Percentiles rank a stretch among this genome's conserved stretches.
These are phyloP conservation scores for Helicostylum pulchrum DNA, from an alignment of 192 early-diverging fungal species.

Conservation along the genomic window DNA sequence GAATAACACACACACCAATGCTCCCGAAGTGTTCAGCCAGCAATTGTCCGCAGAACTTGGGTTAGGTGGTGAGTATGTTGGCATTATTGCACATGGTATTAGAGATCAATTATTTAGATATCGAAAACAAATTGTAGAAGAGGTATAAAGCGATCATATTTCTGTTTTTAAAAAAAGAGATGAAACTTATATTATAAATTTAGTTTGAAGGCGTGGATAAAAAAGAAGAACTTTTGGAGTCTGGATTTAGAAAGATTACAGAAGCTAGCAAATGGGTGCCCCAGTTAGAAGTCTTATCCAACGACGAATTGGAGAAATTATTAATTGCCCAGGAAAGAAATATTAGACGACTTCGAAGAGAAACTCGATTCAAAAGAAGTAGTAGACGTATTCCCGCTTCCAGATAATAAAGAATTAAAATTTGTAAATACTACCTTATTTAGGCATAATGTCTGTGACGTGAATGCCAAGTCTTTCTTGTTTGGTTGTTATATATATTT, in stretches of 20 bases:
- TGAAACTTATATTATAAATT: slow-evolving; percentile 14
- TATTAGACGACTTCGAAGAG: slow-evolving; percentile 36
- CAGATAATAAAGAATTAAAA: too few species aligned
- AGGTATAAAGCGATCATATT: slow-evolving; percentile 18
- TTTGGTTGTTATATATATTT: too few species aligned
- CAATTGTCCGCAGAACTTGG: slow-evolving; percentile 69
- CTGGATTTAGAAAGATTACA: slow-evolving; percentile 20
- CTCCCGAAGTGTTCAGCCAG: slow-evolving; percentile 73
- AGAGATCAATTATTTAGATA: slow-evolving; percentile 67
- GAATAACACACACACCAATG: slow-evolving; percentile 33
- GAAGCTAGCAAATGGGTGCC: slow-evolving; percentile 53
- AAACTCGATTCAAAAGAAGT: slow-evolving; percentile 21
- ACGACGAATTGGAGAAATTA: slow-evolving; percentile 60
- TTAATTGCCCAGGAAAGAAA: slow-evolving; percentile 54
- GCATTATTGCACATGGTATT: slow-evolving; percentile 72
- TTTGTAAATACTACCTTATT: too few species aligned
- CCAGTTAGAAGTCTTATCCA: slow-evolving; percentile 51
- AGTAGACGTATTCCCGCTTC: slow-evolving; percentile 6
- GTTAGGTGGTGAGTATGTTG: slow-evolving; percentile 75
- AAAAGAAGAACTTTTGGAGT: slow-evolving; percentile 42
- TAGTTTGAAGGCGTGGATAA: slow-evolving; percentile 33
- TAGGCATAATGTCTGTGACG: too few species aligned
- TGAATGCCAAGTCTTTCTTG: too few species aligned
- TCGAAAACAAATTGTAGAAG: slow-evolving; percentile 50
- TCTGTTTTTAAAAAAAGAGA: not conserved